Conservation (phyloP, 169 alveolate species). For the Besnoitia besnoiti region DNA sequence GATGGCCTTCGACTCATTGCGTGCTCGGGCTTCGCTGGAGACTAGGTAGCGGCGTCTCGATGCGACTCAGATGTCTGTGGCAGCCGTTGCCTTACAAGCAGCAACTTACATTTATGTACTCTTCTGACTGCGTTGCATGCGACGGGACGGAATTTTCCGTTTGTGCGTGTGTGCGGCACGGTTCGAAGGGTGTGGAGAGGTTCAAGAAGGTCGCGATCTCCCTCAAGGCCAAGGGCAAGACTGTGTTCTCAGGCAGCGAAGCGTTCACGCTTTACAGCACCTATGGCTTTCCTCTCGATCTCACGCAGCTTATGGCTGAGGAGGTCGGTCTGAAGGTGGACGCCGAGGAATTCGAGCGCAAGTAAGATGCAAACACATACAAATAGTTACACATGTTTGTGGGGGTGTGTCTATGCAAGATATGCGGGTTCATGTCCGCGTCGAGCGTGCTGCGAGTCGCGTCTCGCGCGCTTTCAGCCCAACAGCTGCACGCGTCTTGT, state of each 20-base stretch:
- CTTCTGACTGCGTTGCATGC: no score
- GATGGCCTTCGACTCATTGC: no score
- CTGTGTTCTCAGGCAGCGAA: conserved; percentile 59
- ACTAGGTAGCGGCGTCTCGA: no score
- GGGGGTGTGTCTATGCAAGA: no score
- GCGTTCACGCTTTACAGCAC: conserved; percentile 91
- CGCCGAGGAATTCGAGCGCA: conserved; percentile 81
- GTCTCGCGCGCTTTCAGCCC: background rate
- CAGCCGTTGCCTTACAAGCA: no score
- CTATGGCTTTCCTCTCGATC: conserved; percentile 93
- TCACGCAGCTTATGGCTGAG: conserved; percentile 92
- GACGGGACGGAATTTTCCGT: no score
- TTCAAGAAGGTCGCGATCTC: conserved; percentile 57
- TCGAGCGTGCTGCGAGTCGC: no score
- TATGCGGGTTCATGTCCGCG: no score
- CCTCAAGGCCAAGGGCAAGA: conserved; percentile 35
- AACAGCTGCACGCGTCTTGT: background rate
- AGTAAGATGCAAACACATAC: conserved; percentile 8
- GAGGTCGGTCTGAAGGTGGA: conserved; percentile 81
- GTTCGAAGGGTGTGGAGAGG: conserved; percentile 31
- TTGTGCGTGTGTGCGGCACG: background rate
- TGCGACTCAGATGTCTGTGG: no score
- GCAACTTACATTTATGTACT: no score
- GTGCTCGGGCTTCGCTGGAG: no score
- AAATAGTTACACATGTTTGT: no score